Percentiles rank a stretch among this genome's conserved stretches.
phyloP scores from a whole-genome alignment of 2,329 filamentous ascomycete genomes.

The Aspergillus persii region DNA sequence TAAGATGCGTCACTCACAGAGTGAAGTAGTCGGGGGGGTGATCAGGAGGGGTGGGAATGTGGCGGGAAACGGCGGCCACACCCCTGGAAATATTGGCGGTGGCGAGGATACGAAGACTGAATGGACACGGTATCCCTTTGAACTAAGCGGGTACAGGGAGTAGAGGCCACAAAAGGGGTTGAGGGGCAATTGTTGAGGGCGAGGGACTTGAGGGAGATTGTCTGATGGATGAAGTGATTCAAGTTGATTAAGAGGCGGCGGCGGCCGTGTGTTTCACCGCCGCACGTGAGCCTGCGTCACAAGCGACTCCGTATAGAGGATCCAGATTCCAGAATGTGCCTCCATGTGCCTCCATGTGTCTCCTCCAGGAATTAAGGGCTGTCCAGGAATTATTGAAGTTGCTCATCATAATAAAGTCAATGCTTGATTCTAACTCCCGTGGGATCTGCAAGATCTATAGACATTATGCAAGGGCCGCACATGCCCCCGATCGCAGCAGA shows the following conservation, averaged over 20 bases:
- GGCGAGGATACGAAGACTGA: background rate
- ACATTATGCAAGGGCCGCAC: constrained; percentile 30
- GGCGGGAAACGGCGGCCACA: background rate
- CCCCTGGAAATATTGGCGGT: background rate
- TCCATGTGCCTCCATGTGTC: too few relatives aligned
- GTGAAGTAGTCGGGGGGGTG: background rate
- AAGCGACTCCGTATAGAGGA: background rate
- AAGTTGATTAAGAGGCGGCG: constrained; percentile 2
- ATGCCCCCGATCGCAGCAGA: constrained; percentile 32
- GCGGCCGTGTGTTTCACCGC: constrained; percentile 3
- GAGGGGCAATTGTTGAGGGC: background rate
- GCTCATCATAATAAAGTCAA: background rate
- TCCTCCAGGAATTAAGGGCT: too few relatives aligned
- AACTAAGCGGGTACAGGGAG: background rate
- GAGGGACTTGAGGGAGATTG: background rate
- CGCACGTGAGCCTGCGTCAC: constrained; percentile 3
- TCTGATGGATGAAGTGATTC: background rate
- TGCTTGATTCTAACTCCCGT: background rate
- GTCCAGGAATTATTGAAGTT: too few relatives aligned
- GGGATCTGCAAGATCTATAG: background rate
- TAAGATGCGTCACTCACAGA: constrained; percentile 50
- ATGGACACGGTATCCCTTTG: constrained; percentile 4
- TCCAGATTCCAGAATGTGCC: too few relatives aligned
- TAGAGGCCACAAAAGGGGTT: background rate
- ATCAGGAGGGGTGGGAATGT: background rate